Conservation (phyloP, 257 asterid species). For the Solanum lignicaule region DNA sequence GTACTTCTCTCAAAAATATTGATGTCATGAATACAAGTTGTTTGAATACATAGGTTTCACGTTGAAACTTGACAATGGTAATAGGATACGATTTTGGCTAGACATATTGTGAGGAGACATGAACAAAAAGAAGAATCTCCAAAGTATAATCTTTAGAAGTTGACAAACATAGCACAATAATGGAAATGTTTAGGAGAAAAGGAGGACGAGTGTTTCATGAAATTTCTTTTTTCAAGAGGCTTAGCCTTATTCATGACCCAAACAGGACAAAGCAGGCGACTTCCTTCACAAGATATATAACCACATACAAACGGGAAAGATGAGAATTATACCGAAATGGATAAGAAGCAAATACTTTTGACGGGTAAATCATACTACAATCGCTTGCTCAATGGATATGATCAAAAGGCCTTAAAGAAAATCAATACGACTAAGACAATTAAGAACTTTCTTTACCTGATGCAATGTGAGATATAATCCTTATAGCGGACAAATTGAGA, state of each 20-base stretch:
- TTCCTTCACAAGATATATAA: neutral
- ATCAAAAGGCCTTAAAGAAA: neutral
- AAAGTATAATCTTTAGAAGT: neutral
- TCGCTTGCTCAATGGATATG: neutral
- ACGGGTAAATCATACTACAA: neutral
- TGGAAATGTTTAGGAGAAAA: neutral
- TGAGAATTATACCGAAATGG: neutral
- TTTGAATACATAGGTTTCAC: neutral
- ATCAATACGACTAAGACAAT: neutral
- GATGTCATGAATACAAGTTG: neutral
- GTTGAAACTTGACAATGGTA: neutral
- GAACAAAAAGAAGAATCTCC: neutral
- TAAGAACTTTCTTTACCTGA: neutral
- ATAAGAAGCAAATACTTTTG: neutral
- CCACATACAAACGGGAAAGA: neutral
- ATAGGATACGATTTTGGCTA: neutral
- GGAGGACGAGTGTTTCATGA: neutral
- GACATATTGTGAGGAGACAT: neutral
- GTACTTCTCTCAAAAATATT: neutral
- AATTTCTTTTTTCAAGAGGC: neutral
- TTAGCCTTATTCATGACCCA: neutral
- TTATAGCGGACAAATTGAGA: too few species aligned
- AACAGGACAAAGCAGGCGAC: neutral
- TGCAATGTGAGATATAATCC: neutral
- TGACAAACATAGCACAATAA: neutral